phyloP scores from a whole-genome alignment of 345 rosid species.

The Theobroma cacao region DNA sequence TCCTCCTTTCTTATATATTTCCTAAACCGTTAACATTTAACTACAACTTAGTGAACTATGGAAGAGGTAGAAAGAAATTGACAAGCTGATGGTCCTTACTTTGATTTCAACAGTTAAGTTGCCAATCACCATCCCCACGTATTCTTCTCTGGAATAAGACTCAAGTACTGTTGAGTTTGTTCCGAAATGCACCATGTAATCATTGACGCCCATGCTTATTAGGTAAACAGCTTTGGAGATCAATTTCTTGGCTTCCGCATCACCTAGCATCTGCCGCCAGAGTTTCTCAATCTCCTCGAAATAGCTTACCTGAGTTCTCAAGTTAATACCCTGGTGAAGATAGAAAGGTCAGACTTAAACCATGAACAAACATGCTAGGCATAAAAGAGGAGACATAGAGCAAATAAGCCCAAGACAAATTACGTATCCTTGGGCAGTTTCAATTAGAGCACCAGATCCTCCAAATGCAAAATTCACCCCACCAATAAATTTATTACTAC shows the following conservation, averaged over 20 bases:
- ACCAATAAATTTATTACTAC: conserved; percentile 11
- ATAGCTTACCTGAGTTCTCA: conserved; percentile 27
- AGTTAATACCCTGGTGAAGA: not conserved
- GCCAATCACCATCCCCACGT: conserved; percentile 25
- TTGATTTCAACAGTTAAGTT: conserved; percentile 23
- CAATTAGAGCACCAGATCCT: conserved; percentile 41
- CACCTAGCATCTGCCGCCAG: too few species aligned
- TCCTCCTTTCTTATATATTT: conserved; percentile 38
- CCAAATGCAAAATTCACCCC: conserved; percentile 48
- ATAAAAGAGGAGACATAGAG: too few species aligned
- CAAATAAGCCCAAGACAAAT: too few species aligned
- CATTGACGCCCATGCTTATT: too few species aligned
- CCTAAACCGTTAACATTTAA: conserved; percentile 18
- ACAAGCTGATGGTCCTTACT: conserved; percentile 2
- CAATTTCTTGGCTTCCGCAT: too few species aligned
- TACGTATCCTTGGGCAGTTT: conserved; percentile 36
- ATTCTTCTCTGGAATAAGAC: conserved; percentile 20
- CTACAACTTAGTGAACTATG: not conserved
- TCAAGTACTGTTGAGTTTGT: conserved; percentile 22
- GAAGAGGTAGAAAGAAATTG: not conserved
- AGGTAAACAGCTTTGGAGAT: conserved; percentile 42
- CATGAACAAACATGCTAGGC: too few species aligned
- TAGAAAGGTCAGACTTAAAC: too few species aligned
- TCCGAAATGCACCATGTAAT: conserved; percentile 22
- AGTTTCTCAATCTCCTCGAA: conserved; percentile 25